Evolutionary conservation across 352 stramenopile genomes (phyloP), one percentile per base, ranked within the genome.

Genomic region (Phytophthora tentaculata): DNA sequence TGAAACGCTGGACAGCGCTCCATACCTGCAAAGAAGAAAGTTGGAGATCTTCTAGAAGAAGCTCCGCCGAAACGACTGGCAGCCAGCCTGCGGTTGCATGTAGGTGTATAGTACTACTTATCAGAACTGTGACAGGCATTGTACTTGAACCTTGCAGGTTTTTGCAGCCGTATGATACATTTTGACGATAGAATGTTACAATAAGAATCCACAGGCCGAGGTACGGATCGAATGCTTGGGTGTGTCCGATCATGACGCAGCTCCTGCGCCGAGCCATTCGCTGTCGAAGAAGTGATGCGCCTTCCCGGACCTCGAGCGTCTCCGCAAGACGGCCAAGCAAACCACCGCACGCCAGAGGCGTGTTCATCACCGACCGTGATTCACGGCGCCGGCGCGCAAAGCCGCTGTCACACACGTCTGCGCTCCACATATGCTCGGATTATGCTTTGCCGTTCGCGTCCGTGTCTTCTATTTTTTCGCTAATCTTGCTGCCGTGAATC

Each of bases 181-280:
- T 61, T 66, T 56, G 39, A 66, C 63, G 66, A 61, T 56, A 69
- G 55, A 61, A 51, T 41, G n/a, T 50, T 12, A 8, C 49, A 56
- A 56, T 56, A 54, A 14, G 19, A 24, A 24, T 24, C n/a, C n/a
- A 23, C 29, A 6, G 12, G 13, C 14, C 13, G 41, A 56, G 10
- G 54, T 56, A 57, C 52, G 50, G 44, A 59, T 60, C 66, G 61
- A 47, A 74, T 70, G 54, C 54, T 49, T 65, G 60, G 45, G 14
- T 48, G 32, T 35, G 24, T 55, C 51, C 43, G 24, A 56, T 57
- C 51, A 45, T 51, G 22, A 24, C 37, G 32, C 23, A 14, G 24
- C 24, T 55, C 48, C 28, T 32, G 43, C 65, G 32, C 35, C 53
- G 47, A 61, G 51, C 47, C 41, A 64, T 56, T 68, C 53, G 48